phyloP scores from a whole-genome alignment of 139 green algal species.

The Zygnema circumcarinatum region DNA sequence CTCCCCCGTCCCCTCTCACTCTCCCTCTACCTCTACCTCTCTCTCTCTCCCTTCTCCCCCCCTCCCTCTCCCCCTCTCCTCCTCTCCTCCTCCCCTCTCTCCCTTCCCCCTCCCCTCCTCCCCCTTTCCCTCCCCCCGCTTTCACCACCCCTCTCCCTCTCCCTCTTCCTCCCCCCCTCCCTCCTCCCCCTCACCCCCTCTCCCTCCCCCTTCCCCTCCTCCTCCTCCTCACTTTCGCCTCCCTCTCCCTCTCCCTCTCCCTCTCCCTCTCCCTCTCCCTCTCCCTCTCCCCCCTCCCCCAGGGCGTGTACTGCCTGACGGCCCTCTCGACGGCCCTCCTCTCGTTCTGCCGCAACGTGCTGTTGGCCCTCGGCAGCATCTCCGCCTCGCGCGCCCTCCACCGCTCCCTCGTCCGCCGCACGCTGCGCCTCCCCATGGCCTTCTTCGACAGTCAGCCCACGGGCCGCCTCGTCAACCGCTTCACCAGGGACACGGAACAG shows the following conservation, averaged over 20 bases:
- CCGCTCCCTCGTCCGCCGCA: conserved; percentile 42
- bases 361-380: conserved; percentile 32
- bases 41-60: not conserved
- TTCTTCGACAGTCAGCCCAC: conserved; percentile 96
- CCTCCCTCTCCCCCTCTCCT: not conserved
- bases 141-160: not conserved
- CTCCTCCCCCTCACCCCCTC: not conserved
- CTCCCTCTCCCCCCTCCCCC: not conserved
- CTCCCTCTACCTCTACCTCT: not conserved
- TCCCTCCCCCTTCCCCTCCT: not conserved
- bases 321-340: conserved; percentile 37
- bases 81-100: not conserved
- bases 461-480: conserved; percentile 90
- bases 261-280: not conserved
- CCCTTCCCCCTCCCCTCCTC: not conserved
- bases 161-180: not conserved
- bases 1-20: not conserved
- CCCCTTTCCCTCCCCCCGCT: not conserved
- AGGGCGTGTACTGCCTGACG: conserved; percentile 38
- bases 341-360: conserved; percentile 5
- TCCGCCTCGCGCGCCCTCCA: conserved; percentile 57
- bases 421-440: conserved; percentile 81
- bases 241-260: not conserved
- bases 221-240: not conserved
- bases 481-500: conserved; percentile 67